Evolutionary conservation across 2,329 filamentous ascomycete genomes (phyloP), one percentile per base, ranked within the genome.

Genomic region (Curvularia hawaiiensis): DNA sequence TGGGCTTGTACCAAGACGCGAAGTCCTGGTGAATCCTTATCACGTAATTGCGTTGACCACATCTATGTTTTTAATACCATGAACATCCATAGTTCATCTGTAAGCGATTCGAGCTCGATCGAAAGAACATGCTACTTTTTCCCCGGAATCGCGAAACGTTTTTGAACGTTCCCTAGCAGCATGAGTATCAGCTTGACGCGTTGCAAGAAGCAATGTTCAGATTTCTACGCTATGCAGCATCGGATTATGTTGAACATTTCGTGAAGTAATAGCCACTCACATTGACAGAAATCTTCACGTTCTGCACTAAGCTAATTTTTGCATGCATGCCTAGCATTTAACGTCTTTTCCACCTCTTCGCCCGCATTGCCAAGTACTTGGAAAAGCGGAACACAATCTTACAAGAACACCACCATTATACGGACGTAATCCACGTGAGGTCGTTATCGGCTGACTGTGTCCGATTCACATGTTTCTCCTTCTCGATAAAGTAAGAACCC

Each of bases 361-460:
- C 24, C 14, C 33, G 47, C 6, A 40, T 40, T 40, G 47, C 47
- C 47, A 50, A 50, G 47, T 26, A 50, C 47, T 50, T 50, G 47
- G 47, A 18, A n/a, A 30, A 1, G 12, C n/a, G 31, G 35, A 50
- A 50, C 35, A 20, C 28, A 24, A 10, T 50, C n/a, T n/a, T 40
- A 40, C n/a, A 40, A 26, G 24, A 40, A 40, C 11, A 28, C 35
- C 33, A 28, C 35, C n/a, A 11, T 24, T 30, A 14, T 35, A 24
- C 24, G 28, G 10, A 47, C 10, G 26, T 10, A 8, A 28, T 11
- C 33, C 47, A 50, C 47, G 47, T 50, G 47, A 35, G 20, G 5
- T 12, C 7, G 14, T 5, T 33, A 40, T 28, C 16, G 33, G 24
- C 22, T 20, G 38, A 40, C 47, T 14, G 14, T 18, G 5, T 30